Conservation (phyloP, 1,284 basidiomycete species). For the Austroboletus niveus region DNA sequence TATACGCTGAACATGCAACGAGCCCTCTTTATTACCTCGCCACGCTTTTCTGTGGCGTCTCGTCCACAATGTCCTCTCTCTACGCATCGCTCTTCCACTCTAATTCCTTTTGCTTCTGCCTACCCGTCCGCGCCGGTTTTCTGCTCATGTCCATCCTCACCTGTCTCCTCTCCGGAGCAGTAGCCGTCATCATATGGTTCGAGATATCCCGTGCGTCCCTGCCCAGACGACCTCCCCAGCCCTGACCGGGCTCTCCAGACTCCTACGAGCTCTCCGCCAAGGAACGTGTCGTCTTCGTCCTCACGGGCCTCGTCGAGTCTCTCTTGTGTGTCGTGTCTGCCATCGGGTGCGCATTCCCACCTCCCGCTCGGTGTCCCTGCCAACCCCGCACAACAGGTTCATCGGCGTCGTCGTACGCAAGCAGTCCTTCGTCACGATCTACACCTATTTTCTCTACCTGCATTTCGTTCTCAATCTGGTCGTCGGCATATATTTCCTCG, state of each 20-base stretch:
- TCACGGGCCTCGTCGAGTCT: constrained; percentile 50
- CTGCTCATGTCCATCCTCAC: constrained; percentile 51
- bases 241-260: constrained; percentile 7
- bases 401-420: constrained; percentile 60
- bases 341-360: constrained; percentile 44
- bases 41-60: constrained; percentile 13
- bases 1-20: constrained; percentile 3
- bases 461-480: constrained; percentile 58
- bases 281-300: constrained; percentile 44
- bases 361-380: not conserved
- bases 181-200: constrained; percentile 57
- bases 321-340: constrained; percentile 50
- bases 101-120: constrained; percentile 57
- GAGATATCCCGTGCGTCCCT: constrained; percentile 51
- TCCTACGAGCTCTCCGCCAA: constrained; percentile 36
- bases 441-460: constrained; percentile 54
- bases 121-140: constrained; percentile 62
- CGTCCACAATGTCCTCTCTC: constrained; percentile 1
- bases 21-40: not conserved
- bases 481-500: constrained; percentile 52
- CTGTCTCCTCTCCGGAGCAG: constrained; percentile 48
- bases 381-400: constrained; percentile 38
- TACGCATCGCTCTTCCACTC: constrained; percentile 28
- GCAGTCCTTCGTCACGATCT: constrained; percentile 54
- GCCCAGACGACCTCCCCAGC: no score